Evolutionary conservation across 148 eudicot species (phyloP).

Genomic region (Dysphania ambrosioides): DNA sequence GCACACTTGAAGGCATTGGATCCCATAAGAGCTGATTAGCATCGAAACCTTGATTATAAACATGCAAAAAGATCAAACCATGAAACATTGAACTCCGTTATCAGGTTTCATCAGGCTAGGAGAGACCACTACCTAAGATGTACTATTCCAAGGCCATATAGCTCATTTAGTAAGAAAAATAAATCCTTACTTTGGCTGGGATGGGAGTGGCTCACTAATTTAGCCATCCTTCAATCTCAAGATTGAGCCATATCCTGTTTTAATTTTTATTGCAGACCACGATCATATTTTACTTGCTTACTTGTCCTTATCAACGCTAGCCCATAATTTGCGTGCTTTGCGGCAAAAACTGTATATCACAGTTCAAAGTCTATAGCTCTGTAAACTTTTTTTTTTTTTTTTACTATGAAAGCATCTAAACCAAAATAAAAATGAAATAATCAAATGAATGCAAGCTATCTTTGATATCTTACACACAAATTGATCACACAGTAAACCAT

Average conservation of each 20-base stretch:
- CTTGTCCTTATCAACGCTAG: not conserved
- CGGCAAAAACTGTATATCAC: not conserved
- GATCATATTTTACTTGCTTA: not conserved
- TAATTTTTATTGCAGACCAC: not conserved
- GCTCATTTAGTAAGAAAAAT: not conserved
- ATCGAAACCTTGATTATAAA: not conserved
- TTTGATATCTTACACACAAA: not conserved
- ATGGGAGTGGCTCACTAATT: not conserved
- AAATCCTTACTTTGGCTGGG: not conserved
- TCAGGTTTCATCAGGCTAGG: not conserved
- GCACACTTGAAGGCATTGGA: not conserved
- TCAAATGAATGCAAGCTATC: conserved; percentile 1
- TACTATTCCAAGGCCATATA: not conserved
- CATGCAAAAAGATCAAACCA: not conserved
- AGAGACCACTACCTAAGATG: not conserved
- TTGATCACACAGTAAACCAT: not conserved
- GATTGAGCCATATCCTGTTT: not conserved
- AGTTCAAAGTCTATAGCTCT: not conserved
- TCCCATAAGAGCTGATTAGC: not conserved
- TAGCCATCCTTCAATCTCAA: not conserved
- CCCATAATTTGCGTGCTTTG: not conserved
- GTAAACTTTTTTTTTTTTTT: not conserved
- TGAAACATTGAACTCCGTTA: not conserved
- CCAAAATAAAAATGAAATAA: not conserved
- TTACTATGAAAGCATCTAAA: not conserved